Conservation (phyloP, 2,329 filamentous ascomycete species). For the Drechslerella coelobrocha region DNA sequence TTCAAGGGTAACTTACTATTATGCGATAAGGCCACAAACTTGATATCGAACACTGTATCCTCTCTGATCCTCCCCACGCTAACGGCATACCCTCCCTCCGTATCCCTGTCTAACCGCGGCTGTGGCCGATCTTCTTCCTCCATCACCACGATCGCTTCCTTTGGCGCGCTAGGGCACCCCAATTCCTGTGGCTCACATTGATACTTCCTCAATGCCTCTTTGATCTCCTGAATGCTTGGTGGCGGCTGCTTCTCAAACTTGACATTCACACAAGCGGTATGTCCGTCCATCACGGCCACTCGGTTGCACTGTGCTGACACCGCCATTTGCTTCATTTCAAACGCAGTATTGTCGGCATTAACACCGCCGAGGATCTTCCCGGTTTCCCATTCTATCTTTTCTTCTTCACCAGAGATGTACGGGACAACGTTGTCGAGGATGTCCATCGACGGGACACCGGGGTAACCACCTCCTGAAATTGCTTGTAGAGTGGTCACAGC, state of each 20-base stretch:
- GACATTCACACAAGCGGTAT: conserved; percentile 91
- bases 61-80: conserved; percentile 86
- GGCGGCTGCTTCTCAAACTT: conserved; percentile 77
- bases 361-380: conserved; percentile 88
- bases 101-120: conserved; percentile 85
- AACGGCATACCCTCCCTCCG: conserved; percentile 84
- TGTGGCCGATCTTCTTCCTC: conserved; percentile 90
- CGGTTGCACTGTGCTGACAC: conserved; percentile 90
- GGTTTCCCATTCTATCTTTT: conserved; percentile 93
- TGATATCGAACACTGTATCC: conserved; percentile 91
- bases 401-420: conserved; percentile 90
- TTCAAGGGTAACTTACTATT: conserved; percentile 64
- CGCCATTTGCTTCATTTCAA: conserved; percentile 77
- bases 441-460: conserved; percentile 90
- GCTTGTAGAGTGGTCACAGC: conserved; percentile 93
- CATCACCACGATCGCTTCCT: conserved; percentile 82
- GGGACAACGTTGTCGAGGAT: conserved; percentile 95
- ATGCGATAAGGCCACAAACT: conserved; percentile 92
- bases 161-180: conserved; percentile 85
- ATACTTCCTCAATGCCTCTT: conserved; percentile 79
- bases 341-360: conserved; percentile 73
- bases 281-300: conserved; percentile 92
- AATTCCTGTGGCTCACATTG: conserved; percentile 80
- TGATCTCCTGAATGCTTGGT: conserved; percentile 77
- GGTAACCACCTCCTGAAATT: conserved; percentile 89